phyloP scores from a whole-genome alignment of 2,329 filamentous ascomycete species.

The Eutypa lata region DNA sequence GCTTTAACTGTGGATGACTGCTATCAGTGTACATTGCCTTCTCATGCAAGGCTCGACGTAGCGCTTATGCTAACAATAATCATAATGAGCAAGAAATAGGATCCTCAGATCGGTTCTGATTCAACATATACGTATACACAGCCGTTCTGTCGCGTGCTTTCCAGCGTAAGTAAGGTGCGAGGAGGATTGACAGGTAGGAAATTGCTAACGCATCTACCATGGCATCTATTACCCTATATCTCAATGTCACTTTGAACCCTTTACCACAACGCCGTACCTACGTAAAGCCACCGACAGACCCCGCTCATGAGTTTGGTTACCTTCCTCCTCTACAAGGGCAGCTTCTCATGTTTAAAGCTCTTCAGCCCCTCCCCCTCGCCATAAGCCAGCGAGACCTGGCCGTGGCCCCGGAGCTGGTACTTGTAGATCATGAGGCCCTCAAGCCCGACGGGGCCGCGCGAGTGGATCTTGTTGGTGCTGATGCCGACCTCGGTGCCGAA shows the following conservation, averaged over 20 bases:
- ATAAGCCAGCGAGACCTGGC: conserved; percentile 79
- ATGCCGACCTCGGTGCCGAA: conserved; percentile 99
- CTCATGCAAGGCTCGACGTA: too few relatives aligned
- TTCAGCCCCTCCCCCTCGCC: conserved; percentile 60
- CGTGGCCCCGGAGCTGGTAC: conserved; percentile 81
- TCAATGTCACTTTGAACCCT: neutral
- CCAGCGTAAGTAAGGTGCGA: too few relatives aligned
- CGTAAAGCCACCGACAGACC: neutral
- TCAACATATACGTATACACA: too few relatives aligned
- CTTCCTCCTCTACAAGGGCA: conserved; percentile 35
- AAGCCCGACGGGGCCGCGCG: conserved; percentile 85
- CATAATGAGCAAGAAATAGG: too few relatives aligned
- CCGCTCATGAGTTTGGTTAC: neutral
- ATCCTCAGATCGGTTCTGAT: too few relatives aligned
- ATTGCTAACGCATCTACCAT: neutral
- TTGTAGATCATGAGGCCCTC: conserved; percentile 97
- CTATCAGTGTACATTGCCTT: too few relatives aligned
- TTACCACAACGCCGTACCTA: neutral
- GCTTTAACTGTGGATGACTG: too few relatives aligned
- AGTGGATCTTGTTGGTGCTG: conserved; percentile 98
- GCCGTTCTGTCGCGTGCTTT: too few relatives aligned
- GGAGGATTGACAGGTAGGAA: too few relatives aligned
- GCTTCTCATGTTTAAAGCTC: conserved; percentile 56
- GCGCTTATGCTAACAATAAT: too few relatives aligned
- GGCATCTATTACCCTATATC: neutral